Conservation (phyloP, 148 eudicot genomes). For the Vaccinium myrtillus region DNA sequence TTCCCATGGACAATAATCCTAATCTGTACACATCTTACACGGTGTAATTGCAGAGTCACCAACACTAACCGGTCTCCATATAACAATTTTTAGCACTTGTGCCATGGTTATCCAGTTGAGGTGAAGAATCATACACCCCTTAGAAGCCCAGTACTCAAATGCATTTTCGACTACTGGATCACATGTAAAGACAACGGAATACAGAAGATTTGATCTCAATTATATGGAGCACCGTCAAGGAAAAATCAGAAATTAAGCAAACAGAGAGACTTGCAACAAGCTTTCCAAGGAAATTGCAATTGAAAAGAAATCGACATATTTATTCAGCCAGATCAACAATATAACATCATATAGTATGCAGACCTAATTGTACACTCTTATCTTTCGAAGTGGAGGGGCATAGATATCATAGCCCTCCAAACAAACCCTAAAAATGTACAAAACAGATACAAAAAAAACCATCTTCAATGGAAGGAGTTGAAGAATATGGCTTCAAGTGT, state of each 20-base stretch:
- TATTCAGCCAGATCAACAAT: neutral
- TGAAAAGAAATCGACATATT: neutral
- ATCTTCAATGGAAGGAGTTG: slow-evolving; percentile 60
- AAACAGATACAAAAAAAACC: slow-evolving; percentile 16
- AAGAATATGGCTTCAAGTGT: slow-evolving; percentile 29
- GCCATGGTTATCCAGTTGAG: neutral
- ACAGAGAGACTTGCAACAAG: neutral
- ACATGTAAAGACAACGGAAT: neutral
- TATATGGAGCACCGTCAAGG: neutral
- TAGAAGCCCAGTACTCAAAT: neutral
- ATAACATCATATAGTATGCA: neutral
- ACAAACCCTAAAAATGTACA: slow-evolving; percentile 26
- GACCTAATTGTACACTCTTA: neutral
- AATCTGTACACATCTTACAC: neutral
- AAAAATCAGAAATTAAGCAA: neutral
- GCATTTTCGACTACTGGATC: neutral
- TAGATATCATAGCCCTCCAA: slow-evolving; percentile 4
- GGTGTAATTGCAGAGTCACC: neutral
- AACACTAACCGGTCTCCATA: neutral
- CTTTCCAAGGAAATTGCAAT: neutral
- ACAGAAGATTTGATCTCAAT: neutral
- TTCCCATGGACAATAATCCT: neutral
- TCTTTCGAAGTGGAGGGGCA: neutral
- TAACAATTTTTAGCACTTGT: neutral
- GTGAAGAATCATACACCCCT: neutral